phyloP scores from a whole-genome alignment of 164 flowering plant species.

The Cinnamomum micranthum region DNA sequence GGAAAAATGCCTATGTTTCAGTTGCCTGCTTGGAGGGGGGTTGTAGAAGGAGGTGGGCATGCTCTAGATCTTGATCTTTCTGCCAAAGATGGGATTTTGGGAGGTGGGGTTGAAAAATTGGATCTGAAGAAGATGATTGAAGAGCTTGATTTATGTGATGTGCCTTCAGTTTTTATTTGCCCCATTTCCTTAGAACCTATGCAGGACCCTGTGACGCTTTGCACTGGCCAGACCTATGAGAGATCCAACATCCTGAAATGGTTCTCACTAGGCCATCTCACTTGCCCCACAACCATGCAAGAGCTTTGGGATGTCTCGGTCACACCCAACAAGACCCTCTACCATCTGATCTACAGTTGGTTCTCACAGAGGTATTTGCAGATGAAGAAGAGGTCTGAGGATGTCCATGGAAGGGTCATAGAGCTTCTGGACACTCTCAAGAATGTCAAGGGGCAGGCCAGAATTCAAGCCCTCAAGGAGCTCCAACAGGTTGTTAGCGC shows the following conservation, averaged over 20 bases:
- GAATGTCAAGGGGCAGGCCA: slow-evolving; percentile 77
- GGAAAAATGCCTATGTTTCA: slow-evolving; percentile 44
- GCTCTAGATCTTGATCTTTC: slow-evolving; percentile 49
- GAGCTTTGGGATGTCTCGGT: slow-evolving; percentile 54
- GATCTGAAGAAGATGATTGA: slow-evolving; percentile 49
- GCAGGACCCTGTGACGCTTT: slow-evolving; percentile 74
- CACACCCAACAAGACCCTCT: slow-evolving; percentile 59
- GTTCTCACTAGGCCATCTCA: slow-evolving; percentile 57
- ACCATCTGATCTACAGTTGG: slow-evolving; percentile 60
- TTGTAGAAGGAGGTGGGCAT: slow-evolving; percentile 39
- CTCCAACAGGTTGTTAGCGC: slow-evolving; percentile 47
- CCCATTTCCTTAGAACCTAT: slow-evolving; percentile 81
- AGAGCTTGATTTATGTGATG: slow-evolving; percentile 43
- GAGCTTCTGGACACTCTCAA: slow-evolving; percentile 66
- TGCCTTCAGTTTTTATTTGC: slow-evolving; percentile 68
- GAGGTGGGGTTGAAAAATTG: slow-evolving; percentile 37
- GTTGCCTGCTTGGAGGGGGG: slow-evolving; percentile 24
- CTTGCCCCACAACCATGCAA: slow-evolving; percentile 76
- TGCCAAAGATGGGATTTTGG: slow-evolving; percentile 51
- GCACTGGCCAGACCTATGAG: slow-evolving; percentile 80
- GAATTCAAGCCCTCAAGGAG: slow-evolving; percentile 77
- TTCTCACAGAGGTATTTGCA: slow-evolving; percentile 58
- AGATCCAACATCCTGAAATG: slow-evolving; percentile 65
- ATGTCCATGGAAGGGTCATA: slow-evolving; percentile 68
- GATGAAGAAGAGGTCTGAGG: slow-evolving; percentile 75